These are phyloP conservation scores for Cubamyces lactineus DNA, from an alignment of 768 basidiomycete genomes.

Conservation along the genomic window DNA sequence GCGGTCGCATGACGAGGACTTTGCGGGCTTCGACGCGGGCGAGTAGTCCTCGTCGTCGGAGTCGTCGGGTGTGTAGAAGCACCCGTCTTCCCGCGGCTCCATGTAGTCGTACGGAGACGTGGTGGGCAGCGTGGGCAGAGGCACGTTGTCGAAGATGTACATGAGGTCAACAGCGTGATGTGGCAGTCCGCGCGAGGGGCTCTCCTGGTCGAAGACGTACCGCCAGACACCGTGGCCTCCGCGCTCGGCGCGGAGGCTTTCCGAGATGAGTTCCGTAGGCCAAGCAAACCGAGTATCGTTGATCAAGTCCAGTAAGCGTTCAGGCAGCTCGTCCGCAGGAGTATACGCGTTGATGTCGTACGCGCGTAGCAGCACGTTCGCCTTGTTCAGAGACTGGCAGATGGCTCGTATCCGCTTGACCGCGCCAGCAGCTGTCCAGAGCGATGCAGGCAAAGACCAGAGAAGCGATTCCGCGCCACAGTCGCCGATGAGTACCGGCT, in stretches of 20 bases:
- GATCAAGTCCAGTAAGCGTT: slow-evolving; percentile 72
- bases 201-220: slow-evolving; percentile 83
- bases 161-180: slow-evolving; percentile 76
- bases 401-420: slow-evolving; percentile 73
- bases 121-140: slow-evolving; percentile 45
- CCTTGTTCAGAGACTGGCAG: slow-evolving; percentile 67
- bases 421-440: slow-evolving; percentile 65
- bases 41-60: slow-evolving; percentile 31
- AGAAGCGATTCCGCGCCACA: slow-evolving; percentile 64
- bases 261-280: slow-evolving; percentile 70
- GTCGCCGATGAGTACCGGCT: slow-evolving; percentile 80
- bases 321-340: slow-evolving; percentile 65
- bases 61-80: slow-evolving; percentile 40
- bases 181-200: slow-evolving; percentile 61
- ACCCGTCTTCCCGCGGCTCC: slow-evolving; percentile 29
- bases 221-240: slow-evolving; percentile 72
- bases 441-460: slow-evolving; percentile 61
- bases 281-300: slow-evolving; percentile 77
- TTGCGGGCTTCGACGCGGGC: background rate
- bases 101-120: slow-evolving; percentile 23
- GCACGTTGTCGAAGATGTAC: slow-evolving; percentile 79
- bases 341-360: slow-evolving; percentile 72
- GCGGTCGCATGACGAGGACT: background rate
- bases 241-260: slow-evolving; percentile 51
- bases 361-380: slow-evolving; percentile 62